Percentiles rank a stretch among this genome's conserved stretches.
Evolutionary conservation across 768 basidiomycete species (phyloP).

Genomic region (Suillus discolor): DNA sequence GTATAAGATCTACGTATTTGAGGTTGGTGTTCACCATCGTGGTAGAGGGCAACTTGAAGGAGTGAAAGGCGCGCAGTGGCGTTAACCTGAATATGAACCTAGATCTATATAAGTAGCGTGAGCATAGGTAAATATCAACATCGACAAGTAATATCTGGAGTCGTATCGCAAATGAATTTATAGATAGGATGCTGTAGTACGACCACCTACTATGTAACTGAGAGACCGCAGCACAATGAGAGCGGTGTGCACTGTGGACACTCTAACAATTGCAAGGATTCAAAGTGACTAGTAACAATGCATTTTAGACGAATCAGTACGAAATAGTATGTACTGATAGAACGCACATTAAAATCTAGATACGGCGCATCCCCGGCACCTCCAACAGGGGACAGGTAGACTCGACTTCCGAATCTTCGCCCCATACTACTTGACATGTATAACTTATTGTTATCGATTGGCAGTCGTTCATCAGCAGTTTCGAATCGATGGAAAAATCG

Average conservation of each 20-base stretch:
- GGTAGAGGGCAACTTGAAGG: not conserved
- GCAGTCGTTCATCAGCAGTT: not conserved
- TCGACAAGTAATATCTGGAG: not conserved
- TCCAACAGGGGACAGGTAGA: not conserved
- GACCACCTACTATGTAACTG: not conserved
- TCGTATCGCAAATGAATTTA: not conserved
- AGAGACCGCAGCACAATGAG: not conserved
- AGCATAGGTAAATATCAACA: slow-evolving; percentile 2
- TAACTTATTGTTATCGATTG: not conserved
- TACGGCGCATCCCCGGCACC: not conserved
- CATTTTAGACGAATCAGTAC: not conserved
- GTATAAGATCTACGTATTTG: slow-evolving; percentile 40
- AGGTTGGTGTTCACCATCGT: not conserved
- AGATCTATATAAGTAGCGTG: slow-evolving; percentile 1
- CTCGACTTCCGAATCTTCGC: not conserved
- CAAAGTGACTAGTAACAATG: not conserved
- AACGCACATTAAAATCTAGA: not conserved
- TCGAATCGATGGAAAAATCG: not conserved
- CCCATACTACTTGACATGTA: not conserved
- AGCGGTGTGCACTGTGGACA: not conserved
- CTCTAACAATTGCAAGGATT: not conserved
- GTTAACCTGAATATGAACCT: not conserved
- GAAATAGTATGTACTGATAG: not conserved
- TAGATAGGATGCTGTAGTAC: not conserved
- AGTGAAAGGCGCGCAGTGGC: slow-evolving; percentile 2